Base-by-base conservation (phyloP, 352 stramenopile species). In the Phytophthora pinifolia region DNA sequence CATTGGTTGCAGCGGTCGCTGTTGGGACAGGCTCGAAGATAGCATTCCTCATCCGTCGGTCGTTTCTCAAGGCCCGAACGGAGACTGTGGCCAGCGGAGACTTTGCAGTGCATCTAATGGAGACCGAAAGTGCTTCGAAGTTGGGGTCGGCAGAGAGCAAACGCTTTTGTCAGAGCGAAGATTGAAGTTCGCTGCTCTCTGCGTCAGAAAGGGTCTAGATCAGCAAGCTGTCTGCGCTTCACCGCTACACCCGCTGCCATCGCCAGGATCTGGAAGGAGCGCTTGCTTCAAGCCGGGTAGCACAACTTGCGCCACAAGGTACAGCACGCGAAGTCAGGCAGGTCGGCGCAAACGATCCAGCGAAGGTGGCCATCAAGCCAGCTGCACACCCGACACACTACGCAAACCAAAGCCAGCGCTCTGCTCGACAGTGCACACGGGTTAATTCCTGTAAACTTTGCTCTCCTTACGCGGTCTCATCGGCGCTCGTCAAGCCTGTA, bases 381-480 rank as follows among this genome's bases (percentile, higher is more conserved):
- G 22, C 22, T 27, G 22, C 22, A 27, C 22, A 4, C 22, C 6
- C 1, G 4, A 27, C 22, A 27, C 22, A 6, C 22, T 27, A 27
- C 22, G 22, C 2, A 27, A 27, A 6, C 22, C 22, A 27, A 27
- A 27, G 22, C 22, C 22, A 22, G 20, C 20, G 20, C 20, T 22
- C 20, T 22, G 20, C 22, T 27, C 4, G 6, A 27, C 50, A 36
- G 25, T 53, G 41, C 46, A 62, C 37, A 39, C 10, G 17, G 42
- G 46, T 65, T 14, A 56, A 56, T 67, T 67, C 46, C 54, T 67
- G 59, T 63, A 63, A 63, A 67, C 37, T 46, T 61, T 61, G 29
- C 37, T 22, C 31, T 55, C 25, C 36, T 62, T 50, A 46, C 44
- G 45, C 43, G 15, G 31, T 42, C 39, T 42, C 29, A 27, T 38